Percentiles rank a stretch among this genome's conserved stretches.
Conservation (phyloP, 2,329 filamentous ascomycete species). For the Penicillium sp. region DNA sequence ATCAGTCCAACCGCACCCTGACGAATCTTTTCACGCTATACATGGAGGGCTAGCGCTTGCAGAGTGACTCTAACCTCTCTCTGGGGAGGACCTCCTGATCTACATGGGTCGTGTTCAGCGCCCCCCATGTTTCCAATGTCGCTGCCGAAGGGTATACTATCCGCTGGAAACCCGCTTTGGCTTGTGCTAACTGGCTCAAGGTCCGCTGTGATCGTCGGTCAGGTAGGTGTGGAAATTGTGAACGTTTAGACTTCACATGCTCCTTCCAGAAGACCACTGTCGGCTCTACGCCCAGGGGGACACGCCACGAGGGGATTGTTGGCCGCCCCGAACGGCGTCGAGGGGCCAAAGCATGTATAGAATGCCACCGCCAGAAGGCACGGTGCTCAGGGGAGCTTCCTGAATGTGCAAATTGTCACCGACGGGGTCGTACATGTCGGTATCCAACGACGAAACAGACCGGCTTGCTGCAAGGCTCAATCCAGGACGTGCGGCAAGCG, state of each 20-base stretch:
- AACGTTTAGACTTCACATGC: conserved; percentile 7
- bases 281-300: neutral
- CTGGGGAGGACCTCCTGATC: neutral
- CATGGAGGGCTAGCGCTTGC: neutral
- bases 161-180: neutral
- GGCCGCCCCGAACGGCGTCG: conserved; percentile 8
- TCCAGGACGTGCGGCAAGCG: neutral
- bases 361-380: conserved; percentile 8
- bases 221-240: conserved; percentile 6
- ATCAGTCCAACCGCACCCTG: neutral
- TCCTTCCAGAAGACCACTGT: conserved; percentile 4
- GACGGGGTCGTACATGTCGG: conserved; percentile 4
- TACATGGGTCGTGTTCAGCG: conserved; percentile 7
- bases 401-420: conserved; percentile 8
- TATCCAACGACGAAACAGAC: conserved; percentile 1
- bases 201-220: conserved; percentile 11
- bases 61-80: neutral
- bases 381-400: conserved; percentile 9
- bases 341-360: conserved; percentile 6
- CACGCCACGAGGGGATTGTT: neutral
- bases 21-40: neutral
- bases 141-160: conserved; percentile 11
- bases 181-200: neutral
- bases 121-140: conserved; percentile 12
- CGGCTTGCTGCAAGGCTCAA: neutral